Conservation (phyloP, 306 rosid genomes). For the Medicago truncatula region DNA sequence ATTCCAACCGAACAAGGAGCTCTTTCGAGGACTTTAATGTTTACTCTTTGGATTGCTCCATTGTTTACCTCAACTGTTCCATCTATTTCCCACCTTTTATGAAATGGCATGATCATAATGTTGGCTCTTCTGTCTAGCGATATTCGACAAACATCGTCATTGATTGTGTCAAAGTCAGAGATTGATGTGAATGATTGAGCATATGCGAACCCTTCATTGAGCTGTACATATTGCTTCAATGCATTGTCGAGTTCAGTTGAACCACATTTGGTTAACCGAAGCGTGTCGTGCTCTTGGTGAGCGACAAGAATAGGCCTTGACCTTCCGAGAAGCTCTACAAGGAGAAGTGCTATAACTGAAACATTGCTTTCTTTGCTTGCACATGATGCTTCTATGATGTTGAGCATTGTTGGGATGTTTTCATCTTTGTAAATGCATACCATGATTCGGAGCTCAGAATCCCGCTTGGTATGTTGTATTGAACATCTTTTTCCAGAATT, state of each 20-base stretch:
- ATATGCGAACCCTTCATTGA: conserved; percentile 46
- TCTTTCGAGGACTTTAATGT: conserved; percentile 52
- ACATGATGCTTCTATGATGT: conserved; percentile 64
- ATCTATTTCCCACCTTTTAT: conserved; percentile 70
- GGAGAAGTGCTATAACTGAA: conserved; percentile 53
- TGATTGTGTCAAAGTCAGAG: conserved; percentile 49
- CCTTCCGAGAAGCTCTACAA: conserved; percentile 64
- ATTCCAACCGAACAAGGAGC: conserved; percentile 80
- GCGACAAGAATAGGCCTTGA: conserved; percentile 58
- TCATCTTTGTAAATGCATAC: conserved; percentile 58
- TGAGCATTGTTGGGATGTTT: conserved; percentile 53
- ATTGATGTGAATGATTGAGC: conserved; percentile 62
- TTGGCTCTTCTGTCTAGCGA: conserved; percentile 48
- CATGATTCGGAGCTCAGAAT: conserved; percentile 58
- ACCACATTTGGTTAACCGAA: conserved; percentile 10
- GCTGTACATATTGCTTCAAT: conserved; percentile 48
- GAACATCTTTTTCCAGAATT: conserved; percentile 43
- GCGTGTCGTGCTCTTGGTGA: conserved; percentile 42
- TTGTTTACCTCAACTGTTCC: conserved; percentile 47
- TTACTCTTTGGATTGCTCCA: conserved; percentile 47
- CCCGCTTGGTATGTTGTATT: conserved; percentile 55
- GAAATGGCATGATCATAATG: conserved; percentile 68
- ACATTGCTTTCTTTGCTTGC: conserved; percentile 59
- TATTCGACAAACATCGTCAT: conserved; percentile 53
- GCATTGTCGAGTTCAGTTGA: conserved; percentile 56